Percentiles rank a stretch among this genome's conserved stretches.
Conservation (phyloP, 352 stramenopile species). For the Pythium dissimile region DNA sequence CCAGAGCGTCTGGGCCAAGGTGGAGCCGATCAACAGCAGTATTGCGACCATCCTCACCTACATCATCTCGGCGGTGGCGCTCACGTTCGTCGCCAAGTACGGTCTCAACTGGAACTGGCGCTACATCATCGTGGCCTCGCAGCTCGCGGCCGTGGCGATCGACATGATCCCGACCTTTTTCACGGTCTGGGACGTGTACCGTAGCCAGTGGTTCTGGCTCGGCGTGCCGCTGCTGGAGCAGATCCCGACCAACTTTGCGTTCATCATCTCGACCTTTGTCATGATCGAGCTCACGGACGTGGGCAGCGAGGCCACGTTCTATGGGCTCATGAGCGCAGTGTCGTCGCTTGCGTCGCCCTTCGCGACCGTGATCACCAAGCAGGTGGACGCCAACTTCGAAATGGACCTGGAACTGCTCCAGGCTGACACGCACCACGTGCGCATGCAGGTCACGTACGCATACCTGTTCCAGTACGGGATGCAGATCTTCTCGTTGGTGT, state of each 20-base stretch:
- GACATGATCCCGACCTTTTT: constrained; percentile 28
- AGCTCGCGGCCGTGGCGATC: constrained; percentile 19
- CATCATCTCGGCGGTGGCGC: constrained; percentile 10
- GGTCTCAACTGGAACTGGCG: constrained; percentile 29
- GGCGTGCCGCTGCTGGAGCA: constrained; percentile 27
- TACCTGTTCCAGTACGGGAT: constrained; percentile 28
- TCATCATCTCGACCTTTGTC: constrained; percentile 26
- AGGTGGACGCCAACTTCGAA: constrained; percentile 23
- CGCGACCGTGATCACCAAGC: constrained; percentile 27
- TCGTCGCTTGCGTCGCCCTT: constrained; percentile 27
- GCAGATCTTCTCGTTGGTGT: constrained; percentile 27
- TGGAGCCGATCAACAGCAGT: constrained; percentile 30
- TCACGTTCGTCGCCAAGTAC: constrained; percentile 17
- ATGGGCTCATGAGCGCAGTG: constrained; percentile 30
- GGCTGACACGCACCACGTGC: constrained; percentile 18
- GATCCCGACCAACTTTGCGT: constrained; percentile 24
- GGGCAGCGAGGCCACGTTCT: constrained; percentile 31
- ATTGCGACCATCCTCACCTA: constrained; percentile 23
- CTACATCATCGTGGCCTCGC: constrained; percentile 17
- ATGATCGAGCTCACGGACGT: constrained; percentile 28
- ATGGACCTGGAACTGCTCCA: constrained; percentile 19
- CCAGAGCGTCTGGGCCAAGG: constrained; percentile 25
- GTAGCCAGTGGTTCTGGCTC: constrained; percentile 27
- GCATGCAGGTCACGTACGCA: constrained; percentile 27
- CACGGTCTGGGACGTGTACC: constrained; percentile 28